Evolutionary conservation across 2,329 filamentous ascomycete species (phyloP), one percentile per base, ranked within the genome.

Genomic region (Epichloe elymi): DNA sequence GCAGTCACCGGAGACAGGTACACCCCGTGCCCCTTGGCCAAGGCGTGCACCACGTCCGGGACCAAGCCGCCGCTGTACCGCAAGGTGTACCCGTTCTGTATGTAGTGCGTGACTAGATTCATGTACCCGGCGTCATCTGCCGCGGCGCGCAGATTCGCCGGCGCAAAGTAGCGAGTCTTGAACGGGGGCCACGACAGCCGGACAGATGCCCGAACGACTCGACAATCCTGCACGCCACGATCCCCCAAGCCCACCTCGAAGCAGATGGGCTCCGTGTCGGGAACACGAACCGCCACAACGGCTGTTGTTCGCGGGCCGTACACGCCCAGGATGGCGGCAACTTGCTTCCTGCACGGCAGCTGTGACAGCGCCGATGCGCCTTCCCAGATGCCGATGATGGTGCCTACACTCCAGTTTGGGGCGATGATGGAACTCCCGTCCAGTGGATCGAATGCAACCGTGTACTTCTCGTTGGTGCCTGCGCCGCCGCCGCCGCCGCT

Each of bases 371-470:
- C 73, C 0, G 72, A 69, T 0, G 56, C 38, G 2, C 75, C 75
- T 33, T 73, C 70, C 76, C 80, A 83, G 39, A 83, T 63, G 7
- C 79, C 79, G 15, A 81, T 64, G 53, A 83, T 83, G 45, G 78
- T 73, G 20, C 76, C 76, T 8, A 80, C 76, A 0, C 74, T 70
- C 76, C 76, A 80, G 59, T 79, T 79, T 1, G 76, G 69, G 0
- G 68, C 74, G 42, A 80, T 78, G 57, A 80, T 79, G 54, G 76
- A 82, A 61, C 75, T 79, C 11, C 80, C 80, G 56, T 83, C 80
- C 0, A 83, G 71, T 0, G 80, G 80, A 56, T 83, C 80, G 56
- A 83, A 83, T 0, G 78, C 79, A 8, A 82, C 63, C 0, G 78
- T 74, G 63, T 83, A 83, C 26, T 30, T 30, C 26, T 8, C 26